Percentiles rank a stretch among this genome's conserved stretches.
Evolutionary conservation across 2,329 filamentous ascomycete species (phyloP).

Genomic region (Teratosphaeria zuluensis): DNA sequence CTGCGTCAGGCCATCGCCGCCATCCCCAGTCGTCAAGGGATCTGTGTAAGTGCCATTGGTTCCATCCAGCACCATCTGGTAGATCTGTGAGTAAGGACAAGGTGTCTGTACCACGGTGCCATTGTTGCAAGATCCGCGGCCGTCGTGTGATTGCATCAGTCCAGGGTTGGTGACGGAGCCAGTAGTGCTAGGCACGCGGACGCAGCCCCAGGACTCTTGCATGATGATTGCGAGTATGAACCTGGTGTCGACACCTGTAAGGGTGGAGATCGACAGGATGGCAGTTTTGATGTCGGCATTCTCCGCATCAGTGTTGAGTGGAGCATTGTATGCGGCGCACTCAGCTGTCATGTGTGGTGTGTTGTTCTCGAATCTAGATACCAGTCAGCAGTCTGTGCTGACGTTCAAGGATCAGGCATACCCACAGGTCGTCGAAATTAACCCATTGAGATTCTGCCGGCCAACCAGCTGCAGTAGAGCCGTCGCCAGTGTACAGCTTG

Average conservation of each 20-base stretch:
- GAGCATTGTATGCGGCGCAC: conserved; percentile 26
- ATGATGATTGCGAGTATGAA: conserved; percentile 37
- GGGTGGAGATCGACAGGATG: conserved; percentile 23
- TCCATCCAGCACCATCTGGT: conserved; percentile 36
- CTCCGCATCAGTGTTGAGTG: conserved; percentile 31
- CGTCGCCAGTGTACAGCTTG: conserved; percentile 26
- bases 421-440: conserved; percentile 26
- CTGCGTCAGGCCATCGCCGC: conserved; percentile 32
- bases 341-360: conserved; percentile 25
- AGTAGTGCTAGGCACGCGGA: conserved; percentile 34
- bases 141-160: conserved; percentile 38
- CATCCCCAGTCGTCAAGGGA: conserved; percentile 15
- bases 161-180: conserved; percentile 33
- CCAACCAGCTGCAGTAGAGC: conserved; percentile 28
- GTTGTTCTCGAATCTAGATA: conserved; percentile 26
- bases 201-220: conserved; percentile 40
- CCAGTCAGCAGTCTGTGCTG: not conserved
- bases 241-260: conserved; percentile 28
- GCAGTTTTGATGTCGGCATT: conserved; percentile 28
- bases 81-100: conserved; percentile 30
- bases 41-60: conserved; percentile 29
- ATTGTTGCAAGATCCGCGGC: conserved; percentile 29
- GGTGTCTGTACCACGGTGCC: conserved; percentile 24
- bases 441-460: conserved; percentile 27
- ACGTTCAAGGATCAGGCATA: not conserved